These are phyloP conservation scores for Chrysanthemum lavandulifolium DNA, from an alignment of 129 eudicot species.

Conservation along the genomic window DNA sequence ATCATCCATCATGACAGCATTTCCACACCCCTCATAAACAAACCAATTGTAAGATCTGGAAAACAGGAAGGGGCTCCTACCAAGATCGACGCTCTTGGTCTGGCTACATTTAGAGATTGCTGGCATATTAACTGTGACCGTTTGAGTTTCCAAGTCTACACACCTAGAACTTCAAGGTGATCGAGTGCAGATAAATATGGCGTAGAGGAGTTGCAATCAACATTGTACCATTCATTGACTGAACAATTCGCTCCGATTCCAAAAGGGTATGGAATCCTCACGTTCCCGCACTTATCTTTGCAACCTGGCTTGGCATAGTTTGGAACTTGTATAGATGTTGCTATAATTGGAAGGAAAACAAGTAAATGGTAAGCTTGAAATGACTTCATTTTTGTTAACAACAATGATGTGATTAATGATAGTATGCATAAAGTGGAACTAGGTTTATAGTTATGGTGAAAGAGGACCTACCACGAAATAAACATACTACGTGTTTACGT, in stretches of 20 bases:
- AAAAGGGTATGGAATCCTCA: not conserved
- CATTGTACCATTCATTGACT: not conserved
- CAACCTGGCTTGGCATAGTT: not conserved
- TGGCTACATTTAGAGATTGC: not conserved
- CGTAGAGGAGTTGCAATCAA: not conserved
- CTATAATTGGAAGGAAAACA: not conserved
- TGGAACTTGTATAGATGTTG: not conserved
- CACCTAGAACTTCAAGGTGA: not conserved
- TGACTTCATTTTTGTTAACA: not conserved
- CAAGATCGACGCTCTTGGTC: constrained; percentile 1
- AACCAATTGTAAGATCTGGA: constrained; percentile 5
- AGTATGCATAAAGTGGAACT: too few species aligned
- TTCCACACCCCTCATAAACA: constrained; percentile 8
- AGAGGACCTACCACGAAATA: too few species aligned
- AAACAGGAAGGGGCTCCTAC: constrained; percentile 17
- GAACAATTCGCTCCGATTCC: not conserved
- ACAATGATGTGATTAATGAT: not conserved
- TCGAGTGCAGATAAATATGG: not conserved
- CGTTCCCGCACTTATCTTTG: not conserved
- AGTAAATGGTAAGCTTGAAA: not conserved
- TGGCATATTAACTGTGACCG: not conserved
- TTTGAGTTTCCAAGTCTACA: not conserved
- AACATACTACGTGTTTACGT: too few species aligned
- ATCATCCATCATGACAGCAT: constrained; percentile 2
- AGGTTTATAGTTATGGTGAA: too few species aligned